Evolutionary conservation across 2,329 filamentous ascomycete genomes (phyloP).

Genomic region (Alternaria arbusti): DNA sequence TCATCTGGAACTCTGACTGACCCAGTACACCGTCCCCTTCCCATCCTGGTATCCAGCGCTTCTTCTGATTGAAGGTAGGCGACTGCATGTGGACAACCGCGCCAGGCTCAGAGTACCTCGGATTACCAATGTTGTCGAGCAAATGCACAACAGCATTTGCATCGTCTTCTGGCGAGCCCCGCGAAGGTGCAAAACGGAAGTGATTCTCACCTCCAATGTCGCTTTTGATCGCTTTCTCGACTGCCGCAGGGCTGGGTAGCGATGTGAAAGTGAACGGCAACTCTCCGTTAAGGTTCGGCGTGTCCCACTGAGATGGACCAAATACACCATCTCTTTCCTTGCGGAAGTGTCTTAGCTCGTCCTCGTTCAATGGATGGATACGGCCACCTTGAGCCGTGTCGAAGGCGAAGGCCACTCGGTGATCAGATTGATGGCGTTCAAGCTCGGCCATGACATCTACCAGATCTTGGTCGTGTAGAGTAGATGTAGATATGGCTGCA

Average conservation of each 20-base stretch:
- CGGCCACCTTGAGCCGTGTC: not conserved
- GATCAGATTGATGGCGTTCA: constrained; percentile 4
- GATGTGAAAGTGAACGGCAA: not conserved
- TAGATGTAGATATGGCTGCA: not conserved
- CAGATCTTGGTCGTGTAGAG: constrained; percentile 14
- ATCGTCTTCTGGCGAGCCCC: constrained; percentile 4
- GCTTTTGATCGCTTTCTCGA: constrained; percentile 3
- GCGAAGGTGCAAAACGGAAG: constrained; percentile 11
- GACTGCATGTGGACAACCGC: constrained; percentile 15
- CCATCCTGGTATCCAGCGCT: not conserved
- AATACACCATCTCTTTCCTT: not conserved
- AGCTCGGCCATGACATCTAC: constrained; percentile 16
- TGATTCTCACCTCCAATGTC: constrained; percentile 12
- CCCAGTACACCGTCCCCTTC: constrained; percentile 9
- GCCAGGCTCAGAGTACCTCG: constrained; percentile 5
- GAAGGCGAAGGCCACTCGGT: not conserved
- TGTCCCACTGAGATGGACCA: constrained; percentile 1
- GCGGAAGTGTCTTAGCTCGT: constrained; percentile 3
- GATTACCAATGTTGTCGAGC: constrained; percentile 13
- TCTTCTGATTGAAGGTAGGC: constrained; percentile 7
- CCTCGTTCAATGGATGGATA: constrained; percentile 12
- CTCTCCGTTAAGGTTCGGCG: constrained; percentile 3
- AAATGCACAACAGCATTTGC: constrained; percentile 5
- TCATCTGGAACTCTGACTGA: constrained; percentile 1
- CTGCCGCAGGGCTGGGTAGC: not conserved